Percentiles rank a stretch among this genome's conserved stretches.
Conservation (phyloP, 1,284 basidiomycete species). For the Microbotryum scabiosae region DNA sequence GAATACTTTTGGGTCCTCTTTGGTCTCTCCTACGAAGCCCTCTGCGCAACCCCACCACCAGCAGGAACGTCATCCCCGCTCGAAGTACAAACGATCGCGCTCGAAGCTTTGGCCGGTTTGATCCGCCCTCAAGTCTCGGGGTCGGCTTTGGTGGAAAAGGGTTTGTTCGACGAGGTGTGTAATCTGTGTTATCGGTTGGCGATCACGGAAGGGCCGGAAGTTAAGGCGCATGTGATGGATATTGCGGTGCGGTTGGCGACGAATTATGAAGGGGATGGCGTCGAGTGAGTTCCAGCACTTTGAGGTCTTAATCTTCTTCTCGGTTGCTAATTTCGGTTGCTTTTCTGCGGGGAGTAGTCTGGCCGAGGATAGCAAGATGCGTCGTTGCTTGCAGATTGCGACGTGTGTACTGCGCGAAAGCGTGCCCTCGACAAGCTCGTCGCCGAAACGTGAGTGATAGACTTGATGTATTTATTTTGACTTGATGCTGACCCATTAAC, state of each 20-base stretch:
- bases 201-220: constrained; percentile 67
- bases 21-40: constrained; percentile 83
- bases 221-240: constrained; percentile 68
- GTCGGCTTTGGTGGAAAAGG: constrained; percentile 63
- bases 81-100: constrained; percentile 47
- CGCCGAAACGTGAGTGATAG: constrained; percentile 37
- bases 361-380: constrained; percentile 41
- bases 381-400: constrained; percentile 74
- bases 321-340: background rate
- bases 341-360: background rate
- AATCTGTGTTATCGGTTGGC: constrained; percentile 81
- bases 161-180: constrained; percentile 82
- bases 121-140: constrained; percentile 73
- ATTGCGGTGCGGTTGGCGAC: constrained; percentile 40
- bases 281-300: background rate
- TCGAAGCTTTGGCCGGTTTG: constrained; percentile 69
- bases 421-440: constrained; percentile 44
- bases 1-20: constrained; percentile 82
- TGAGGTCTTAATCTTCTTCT: no score
- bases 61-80: constrained; percentile 36
- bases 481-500: no score
- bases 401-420: constrained; percentile 67
- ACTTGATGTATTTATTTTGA: no score
- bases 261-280: background rate
- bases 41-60: constrained; percentile 60